Evolutionary conservation across 2,329 filamentous ascomycete species (phyloP).

Genomic region (Dothistroma pini): DNA sequence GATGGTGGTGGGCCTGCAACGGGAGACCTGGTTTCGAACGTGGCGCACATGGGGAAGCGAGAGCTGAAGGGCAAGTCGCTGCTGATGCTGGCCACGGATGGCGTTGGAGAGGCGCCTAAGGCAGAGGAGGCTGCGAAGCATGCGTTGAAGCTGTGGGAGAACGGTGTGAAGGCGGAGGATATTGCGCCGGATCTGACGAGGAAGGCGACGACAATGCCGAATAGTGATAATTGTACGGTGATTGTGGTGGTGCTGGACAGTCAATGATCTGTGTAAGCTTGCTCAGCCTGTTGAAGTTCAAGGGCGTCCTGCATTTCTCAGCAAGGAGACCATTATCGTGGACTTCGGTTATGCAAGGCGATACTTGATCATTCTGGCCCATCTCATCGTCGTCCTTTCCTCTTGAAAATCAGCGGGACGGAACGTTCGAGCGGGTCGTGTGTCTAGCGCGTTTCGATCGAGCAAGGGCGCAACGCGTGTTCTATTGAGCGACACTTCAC

Average conservation of each 20-base stretch:
- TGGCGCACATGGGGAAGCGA: not conserved
- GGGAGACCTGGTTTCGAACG: not conserved
- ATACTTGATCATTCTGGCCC: no score
- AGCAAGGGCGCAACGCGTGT: not conserved
- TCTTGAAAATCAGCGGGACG: no score
- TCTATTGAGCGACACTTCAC: not conserved
- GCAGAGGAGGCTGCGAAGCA: not conserved
- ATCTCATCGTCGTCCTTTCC: no score
- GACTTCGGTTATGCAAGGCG: no score
- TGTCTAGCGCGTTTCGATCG: not conserved
- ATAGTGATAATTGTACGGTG: not conserved
- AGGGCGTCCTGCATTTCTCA: no score
- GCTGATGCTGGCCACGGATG: not conserved
- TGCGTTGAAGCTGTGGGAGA: not conserved
- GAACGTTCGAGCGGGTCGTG: not conserved
- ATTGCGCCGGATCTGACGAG: not conserved
- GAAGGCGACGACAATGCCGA: not conserved
- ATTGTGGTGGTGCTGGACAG: not conserved
- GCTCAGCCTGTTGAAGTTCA: no score
- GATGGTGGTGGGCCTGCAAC: not conserved
- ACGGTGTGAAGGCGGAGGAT: not conserved
- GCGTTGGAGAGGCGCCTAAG: not conserved
- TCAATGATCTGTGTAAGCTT: not conserved
- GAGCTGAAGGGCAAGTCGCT: not conserved
- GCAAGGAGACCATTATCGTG: no score